Percentiles rank a stretch among this genome's conserved stretches.
Conservation (phyloP, 139 green algal genomes). For the Ettlia oleoabundans region DNA sequence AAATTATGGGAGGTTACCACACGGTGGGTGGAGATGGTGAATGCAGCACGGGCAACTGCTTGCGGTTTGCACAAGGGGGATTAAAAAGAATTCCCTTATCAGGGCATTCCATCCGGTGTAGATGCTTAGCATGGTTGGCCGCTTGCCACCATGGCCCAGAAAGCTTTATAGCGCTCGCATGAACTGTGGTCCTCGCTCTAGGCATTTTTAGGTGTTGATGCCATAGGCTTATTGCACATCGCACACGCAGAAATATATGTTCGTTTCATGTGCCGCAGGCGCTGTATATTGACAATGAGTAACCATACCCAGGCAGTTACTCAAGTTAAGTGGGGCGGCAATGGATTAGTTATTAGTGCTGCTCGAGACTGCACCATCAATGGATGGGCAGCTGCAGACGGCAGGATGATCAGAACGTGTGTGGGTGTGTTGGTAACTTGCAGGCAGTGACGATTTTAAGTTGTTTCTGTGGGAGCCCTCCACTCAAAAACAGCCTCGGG, state of each 20-base stretch:
- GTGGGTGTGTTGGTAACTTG: too few relatives aligned
- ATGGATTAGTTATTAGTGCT: constrained; percentile 91
- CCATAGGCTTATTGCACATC: too few relatives aligned
- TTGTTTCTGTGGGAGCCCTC: constrained; percentile 94
- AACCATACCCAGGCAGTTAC: constrained; percentile 79
- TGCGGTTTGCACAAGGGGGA: too few relatives aligned
- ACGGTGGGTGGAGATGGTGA: constrained; percentile 10
- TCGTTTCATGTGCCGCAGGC: constrained; percentile 9
- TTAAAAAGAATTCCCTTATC: not conserved
- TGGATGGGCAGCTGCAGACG: constrained; percentile 86
- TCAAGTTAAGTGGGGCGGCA: constrained; percentile 91
- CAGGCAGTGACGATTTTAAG: constrained; percentile 96
- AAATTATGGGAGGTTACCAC: constrained; percentile 60
- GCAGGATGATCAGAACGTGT: constrained; percentile 74
- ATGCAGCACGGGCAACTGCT: too few relatives aligned
- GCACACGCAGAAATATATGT: too few relatives aligned
- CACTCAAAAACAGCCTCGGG: constrained; percentile 67
- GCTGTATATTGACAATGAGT: constrained; percentile 67
- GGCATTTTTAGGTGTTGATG: too few relatives aligned
- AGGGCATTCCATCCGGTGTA: too few relatives aligned
- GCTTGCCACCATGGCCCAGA: too few relatives aligned
- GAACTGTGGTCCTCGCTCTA: too few relatives aligned
- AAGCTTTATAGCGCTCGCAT: too few relatives aligned
- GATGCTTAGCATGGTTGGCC: too few relatives aligned
- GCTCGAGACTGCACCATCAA: constrained; percentile 87